Conservation (phyloP, 208 protist genomes). For the Polymyxa betae region DNA sequence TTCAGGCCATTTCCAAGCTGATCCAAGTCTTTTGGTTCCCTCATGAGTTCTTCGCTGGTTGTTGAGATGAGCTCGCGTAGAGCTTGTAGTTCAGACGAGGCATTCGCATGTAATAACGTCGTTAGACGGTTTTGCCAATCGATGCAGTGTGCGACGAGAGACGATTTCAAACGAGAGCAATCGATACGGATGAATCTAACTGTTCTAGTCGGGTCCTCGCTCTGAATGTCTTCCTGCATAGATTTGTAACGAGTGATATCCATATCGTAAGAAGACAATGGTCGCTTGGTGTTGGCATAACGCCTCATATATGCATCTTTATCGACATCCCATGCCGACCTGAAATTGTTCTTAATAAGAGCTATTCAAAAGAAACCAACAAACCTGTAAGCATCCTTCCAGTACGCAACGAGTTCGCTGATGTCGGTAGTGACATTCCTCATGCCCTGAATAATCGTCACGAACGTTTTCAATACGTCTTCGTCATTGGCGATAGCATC, state of each 20-base stretch:
- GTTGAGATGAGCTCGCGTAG: constrained; percentile 84
- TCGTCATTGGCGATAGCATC: constrained; percentile 90
- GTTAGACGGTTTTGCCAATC: constrained; percentile 92
- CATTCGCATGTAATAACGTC: constrained; percentile 87
- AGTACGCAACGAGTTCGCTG: constrained; percentile 37
- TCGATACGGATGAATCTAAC: constrained; percentile 93
- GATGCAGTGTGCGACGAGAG: constrained; percentile 89
- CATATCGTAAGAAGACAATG: constrained; percentile 87
- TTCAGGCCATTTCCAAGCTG: constrained; percentile 87
- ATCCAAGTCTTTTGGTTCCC: constrained; percentile 86
- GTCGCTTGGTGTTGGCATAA: constrained; percentile 88
- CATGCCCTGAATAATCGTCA: constrained; percentile 85
- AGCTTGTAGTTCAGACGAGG: constrained; percentile 83
- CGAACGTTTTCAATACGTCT: constrained; percentile 86
- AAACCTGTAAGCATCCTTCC: constrained; percentile 48
- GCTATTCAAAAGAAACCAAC: background rate
- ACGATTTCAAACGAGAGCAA: constrained; percentile 92
- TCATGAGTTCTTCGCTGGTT: constrained; percentile 78
- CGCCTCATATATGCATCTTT: constrained; percentile 90
- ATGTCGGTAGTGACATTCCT: constrained; percentile 73
- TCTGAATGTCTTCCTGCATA: constrained; percentile 87
- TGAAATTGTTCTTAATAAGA: background rate
- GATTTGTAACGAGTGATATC: constrained; percentile 93
- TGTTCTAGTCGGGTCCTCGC: constrained; percentile 89
- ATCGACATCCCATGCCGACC: constrained; percentile 87